phyloP scores from a whole-genome alignment of 2,329 filamentous ascomycete genomes.

The Didymosphaeria variabile region DNA sequence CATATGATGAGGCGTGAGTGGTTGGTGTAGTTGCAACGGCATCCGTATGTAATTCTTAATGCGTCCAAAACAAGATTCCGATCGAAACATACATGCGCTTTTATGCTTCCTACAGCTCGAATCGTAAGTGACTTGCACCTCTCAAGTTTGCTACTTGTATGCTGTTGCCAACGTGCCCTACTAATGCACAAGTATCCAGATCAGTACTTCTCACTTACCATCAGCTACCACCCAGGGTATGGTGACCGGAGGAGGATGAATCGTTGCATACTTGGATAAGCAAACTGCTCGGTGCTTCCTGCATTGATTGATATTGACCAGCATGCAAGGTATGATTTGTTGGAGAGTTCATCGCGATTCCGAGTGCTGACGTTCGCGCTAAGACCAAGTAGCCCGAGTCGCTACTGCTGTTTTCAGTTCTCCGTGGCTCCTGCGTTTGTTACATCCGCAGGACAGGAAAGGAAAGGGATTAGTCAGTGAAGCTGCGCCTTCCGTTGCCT shows the following conservation, averaged over 20 bases:
- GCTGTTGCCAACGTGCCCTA: too few species aligned
- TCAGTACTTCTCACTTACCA: too few species aligned
- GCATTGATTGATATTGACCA: too few species aligned
- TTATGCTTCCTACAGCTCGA: neutral
- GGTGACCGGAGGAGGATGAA: too few species aligned
- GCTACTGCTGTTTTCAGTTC: neutral
- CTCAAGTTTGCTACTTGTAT: neutral
- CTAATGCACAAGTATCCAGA: too few species aligned
- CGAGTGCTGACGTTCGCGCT: neutral
- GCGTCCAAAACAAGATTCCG: neutral
- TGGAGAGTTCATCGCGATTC: neutral
- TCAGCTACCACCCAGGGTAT: too few species aligned
- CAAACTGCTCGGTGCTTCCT: too few species aligned
- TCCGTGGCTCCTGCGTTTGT: too few species aligned
- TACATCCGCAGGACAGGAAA: neutral
- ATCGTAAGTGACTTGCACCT: neutral
- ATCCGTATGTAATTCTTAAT: constrained; percentile 5
- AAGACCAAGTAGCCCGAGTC: neutral
- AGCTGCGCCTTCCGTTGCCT: neutral
- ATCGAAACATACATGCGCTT: neutral
- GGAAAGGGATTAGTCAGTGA: too few species aligned
- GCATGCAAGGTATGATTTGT: too few species aligned
- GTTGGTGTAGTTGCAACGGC: neutral
- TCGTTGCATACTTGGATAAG: too few species aligned
- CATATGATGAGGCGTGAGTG: neutral